phyloP scores from a whole-genome alignment of 2,329 filamentous ascomycete genomes.

The Canariomyces notabilis region DNA sequence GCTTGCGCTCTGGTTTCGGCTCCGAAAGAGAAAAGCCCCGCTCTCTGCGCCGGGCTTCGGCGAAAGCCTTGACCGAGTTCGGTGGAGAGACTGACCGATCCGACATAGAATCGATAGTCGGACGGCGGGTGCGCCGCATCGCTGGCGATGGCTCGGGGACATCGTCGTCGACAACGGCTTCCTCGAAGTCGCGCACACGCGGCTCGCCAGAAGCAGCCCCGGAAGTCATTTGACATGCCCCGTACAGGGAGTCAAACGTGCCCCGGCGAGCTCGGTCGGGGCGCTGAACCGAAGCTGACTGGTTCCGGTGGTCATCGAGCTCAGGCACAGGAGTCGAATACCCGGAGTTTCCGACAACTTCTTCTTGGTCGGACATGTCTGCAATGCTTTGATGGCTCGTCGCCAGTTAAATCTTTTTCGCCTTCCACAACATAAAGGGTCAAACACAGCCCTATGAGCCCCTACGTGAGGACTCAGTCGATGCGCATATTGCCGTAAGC shows the following conservation, averaged over 20 bases:
- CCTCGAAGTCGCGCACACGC: slow-evolving; percentile 74
- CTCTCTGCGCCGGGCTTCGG: slow-evolving; percentile 79
- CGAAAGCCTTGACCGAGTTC: slow-evolving; percentile 97
- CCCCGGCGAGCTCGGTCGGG: slow-evolving; percentile 60
- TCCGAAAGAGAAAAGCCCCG: slow-evolving; percentile 60
- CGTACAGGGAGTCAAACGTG: slow-evolving; percentile 67
- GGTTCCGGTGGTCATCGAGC: slow-evolving; percentile 81
- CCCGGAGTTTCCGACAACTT: slow-evolving; percentile 53
- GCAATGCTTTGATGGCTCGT: slow-evolving; percentile 3
- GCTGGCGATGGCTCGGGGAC: slow-evolving; percentile 42
- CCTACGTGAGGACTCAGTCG: slow-evolving; percentile 22
- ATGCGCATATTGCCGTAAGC: slow-evolving; percentile 25
- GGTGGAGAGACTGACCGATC: slow-evolving; percentile 77
- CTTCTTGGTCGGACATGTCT: slow-evolving; percentile 65
- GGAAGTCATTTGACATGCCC: slow-evolving; percentile 42
- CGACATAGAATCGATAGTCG: slow-evolving; percentile 51
- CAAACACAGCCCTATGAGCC: slow-evolving; percentile 21
- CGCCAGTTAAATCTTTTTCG: not conserved
- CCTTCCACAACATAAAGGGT: slow-evolving; percentile 11
- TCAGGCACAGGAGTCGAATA: slow-evolving; percentile 72
- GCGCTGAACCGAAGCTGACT: slow-evolving; percentile 55
- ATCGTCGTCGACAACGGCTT: slow-evolving; percentile 77
- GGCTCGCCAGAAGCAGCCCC: slow-evolving; percentile 37
- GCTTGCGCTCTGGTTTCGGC: slow-evolving; percentile 29
- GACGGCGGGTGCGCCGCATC: slow-evolving; percentile 45